phyloP scores from a whole-genome alignment of 148 eudicot species.

The Mesembryanthemum crystallinum region DNA sequence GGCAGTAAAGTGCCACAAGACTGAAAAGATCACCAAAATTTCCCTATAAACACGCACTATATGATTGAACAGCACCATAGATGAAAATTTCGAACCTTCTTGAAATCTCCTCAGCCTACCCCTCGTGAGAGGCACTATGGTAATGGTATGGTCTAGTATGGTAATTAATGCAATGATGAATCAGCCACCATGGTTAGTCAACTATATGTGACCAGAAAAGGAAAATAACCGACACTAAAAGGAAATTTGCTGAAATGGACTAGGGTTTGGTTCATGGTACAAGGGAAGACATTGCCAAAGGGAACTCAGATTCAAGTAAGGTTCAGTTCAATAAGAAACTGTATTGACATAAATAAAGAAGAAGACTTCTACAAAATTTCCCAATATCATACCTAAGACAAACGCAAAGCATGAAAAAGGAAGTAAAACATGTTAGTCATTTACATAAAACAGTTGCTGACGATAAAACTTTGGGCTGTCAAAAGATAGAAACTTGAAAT shows the following conservation, averaged over 20 bases:
- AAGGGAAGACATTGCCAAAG: not conserved
- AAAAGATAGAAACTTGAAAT: not conserved
- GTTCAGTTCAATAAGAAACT: not conserved
- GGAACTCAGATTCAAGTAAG: not conserved
- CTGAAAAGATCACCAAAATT: not conserved
- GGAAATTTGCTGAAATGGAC: not conserved
- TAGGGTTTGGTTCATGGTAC: not conserved
- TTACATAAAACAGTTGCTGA: not conserved
- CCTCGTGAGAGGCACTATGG: not conserved
- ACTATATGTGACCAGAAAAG: not conserved
- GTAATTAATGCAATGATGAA: not conserved
- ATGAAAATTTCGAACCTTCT: not conserved
- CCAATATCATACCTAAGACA: not conserved
- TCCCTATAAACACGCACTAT: not conserved
- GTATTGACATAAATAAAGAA: not conserved
- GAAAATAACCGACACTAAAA: constrained; percentile 3
- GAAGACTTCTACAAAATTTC: not conserved
- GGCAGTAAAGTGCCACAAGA: not conserved
- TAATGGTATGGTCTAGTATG: not conserved
- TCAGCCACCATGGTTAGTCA: not conserved
- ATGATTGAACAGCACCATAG: not conserved
- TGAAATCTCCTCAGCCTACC: not conserved
- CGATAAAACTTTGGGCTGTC: not conserved
- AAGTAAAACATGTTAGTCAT: not conserved
- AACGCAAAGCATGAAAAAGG: not conserved